phyloP scores from a whole-genome alignment of 2,329 filamentous ascomycete genomes.

The Lasiodiplodia hormozganensis region DNA sequence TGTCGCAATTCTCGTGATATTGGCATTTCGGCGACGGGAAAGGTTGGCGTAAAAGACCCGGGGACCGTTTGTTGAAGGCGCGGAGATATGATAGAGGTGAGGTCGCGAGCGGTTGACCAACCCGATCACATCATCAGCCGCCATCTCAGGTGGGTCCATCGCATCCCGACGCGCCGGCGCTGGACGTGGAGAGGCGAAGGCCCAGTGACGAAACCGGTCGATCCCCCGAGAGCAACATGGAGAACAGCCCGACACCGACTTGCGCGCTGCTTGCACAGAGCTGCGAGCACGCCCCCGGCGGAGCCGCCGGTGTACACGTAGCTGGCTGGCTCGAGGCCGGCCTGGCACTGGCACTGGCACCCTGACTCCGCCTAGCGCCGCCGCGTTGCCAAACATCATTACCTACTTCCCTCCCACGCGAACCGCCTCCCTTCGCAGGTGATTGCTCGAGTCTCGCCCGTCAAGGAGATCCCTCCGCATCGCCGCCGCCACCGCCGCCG shows the following conservation, averaged over 20 bases:
- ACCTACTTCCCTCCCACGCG: constrained; percentile 15
- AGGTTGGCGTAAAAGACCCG: background rate
- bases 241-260: background rate
- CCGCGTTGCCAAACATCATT: constrained; percentile 15
- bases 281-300: background rate
- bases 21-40: background rate
- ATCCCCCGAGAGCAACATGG: constrained; percentile 4
- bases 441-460: background rate
- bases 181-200: constrained; percentile 7
- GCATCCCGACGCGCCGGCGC: background rate
- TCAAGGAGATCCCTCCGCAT: constrained; percentile 1
- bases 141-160: background rate
- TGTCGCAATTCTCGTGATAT: background rate
- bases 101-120: constrained; percentile 4
- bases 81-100: constrained; percentile 4
- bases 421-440: background rate
- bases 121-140: constrained; percentile 10
- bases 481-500: background rate
- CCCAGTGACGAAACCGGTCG: background rate
- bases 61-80: background rate
- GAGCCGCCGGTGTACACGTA: background rate
- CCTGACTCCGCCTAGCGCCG: background rate
- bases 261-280: too few relatives aligned
- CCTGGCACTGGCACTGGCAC: too few relatives aligned
- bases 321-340: background rate